Evolutionary conservation across 805 yeast genomes (phyloP), one percentile per base, ranked within the genome.

Genomic region (Candida hungchunana): DNA sequence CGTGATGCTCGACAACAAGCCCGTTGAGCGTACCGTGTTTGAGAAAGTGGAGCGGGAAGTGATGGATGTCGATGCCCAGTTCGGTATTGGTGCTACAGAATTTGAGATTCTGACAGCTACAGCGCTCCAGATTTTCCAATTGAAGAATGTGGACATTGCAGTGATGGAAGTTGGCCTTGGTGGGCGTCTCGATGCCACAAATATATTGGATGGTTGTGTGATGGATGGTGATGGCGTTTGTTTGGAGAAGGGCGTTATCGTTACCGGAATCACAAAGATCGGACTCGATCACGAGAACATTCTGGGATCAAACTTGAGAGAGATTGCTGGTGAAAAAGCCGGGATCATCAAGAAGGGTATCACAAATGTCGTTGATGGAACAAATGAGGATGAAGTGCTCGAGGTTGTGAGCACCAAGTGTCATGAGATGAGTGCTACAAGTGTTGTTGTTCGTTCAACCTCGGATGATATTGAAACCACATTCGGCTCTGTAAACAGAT

Each of bases 141-240:
- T 69, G 9, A 66, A 67, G 28, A 58, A 69, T 1, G 82, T 88
- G 6, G 78, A 81, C 17, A 62, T 82, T 36, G 96, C 95, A 0
- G 76, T 90, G 1, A 60, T 90, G n/a, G 98, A 90, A 58, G 97
- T 88, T 4, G 98, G 98, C 0, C 63, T 93, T 6, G 98, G 98
- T 3, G 98, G 98, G 0, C 59, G 83, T 27, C 56, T 77, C 10
- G 98, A 90, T 59, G 86, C 97, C 1, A 90, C 98, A 0, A 90
- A 90, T 62, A 84, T 84, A 0, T 56, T 82, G 2, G 60, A 60
- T 7, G 60, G 60, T 2, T 40, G 40, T 5, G 44, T 42, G 5
- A 18, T 39, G 50, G 36, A 41, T 12, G 16, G 32, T 4, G 29
- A 43, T 5, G 42, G 44, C 2, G 17, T 25, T 2, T 36, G 39